Conservation (phyloP, 2,329 filamentous ascomycete genomes). For the Chaetomiaceae sp. region DNA sequence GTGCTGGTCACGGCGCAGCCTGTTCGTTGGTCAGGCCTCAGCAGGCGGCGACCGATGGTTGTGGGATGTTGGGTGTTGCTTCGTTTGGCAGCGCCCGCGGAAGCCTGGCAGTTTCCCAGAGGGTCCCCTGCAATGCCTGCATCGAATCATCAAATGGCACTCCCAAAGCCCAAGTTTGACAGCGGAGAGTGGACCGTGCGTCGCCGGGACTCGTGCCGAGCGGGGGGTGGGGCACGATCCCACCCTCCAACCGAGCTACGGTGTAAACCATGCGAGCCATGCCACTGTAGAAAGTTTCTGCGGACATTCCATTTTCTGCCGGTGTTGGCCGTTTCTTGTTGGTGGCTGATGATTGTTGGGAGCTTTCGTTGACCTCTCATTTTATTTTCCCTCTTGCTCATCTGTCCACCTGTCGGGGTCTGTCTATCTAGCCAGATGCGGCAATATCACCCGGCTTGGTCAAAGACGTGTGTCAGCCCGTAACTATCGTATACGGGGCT, state of each 20-base stretch:
- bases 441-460: not conserved
- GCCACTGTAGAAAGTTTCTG: not conserved
- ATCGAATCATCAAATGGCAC: too few species aligned
- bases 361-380: too few species aligned
- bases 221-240: not conserved
- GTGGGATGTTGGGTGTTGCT: not conserved
- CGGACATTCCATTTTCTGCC: not conserved
- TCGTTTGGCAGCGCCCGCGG: not conserved
- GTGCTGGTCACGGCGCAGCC: constrained; percentile 1
- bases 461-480: not conserved
- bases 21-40: not conserved
- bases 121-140: too few species aligned
- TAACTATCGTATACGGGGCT: not conserved
- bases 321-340: not conserved
- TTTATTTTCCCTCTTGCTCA: too few species aligned
- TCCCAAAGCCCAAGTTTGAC: not conserved
- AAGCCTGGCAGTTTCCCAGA: not conserved
- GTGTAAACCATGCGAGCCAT: not conserved
- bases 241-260: too few species aligned
- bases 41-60: not conserved
- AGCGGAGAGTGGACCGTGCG: not conserved
- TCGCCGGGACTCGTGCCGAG: too few species aligned
- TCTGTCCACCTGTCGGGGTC: too few species aligned
- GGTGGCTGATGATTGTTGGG: too few species aligned
- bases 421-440: not conserved